These are phyloP conservation scores for Solanum ossicruentum DNA, from an alignment of 257 asterid genomes.

Conservation along the genomic window DNA sequence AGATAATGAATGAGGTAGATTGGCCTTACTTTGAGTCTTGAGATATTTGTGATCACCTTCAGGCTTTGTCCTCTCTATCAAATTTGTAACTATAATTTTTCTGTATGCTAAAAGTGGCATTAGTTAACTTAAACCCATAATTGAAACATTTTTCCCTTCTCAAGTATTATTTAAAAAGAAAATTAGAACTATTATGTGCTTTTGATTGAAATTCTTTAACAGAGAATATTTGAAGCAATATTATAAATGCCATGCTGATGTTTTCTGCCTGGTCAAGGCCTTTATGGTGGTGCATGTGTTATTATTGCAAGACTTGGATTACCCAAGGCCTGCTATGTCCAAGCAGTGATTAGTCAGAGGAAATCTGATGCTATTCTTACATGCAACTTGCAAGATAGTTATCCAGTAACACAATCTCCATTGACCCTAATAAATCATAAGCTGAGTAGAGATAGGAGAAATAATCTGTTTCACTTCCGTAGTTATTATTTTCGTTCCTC, in stretches of 20 bases:
- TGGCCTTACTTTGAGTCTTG: background rate
- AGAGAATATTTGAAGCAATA: background rate
- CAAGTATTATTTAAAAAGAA: background rate
- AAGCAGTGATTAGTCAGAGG: background rate
- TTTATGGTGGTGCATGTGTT: background rate
- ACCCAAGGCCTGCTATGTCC: background rate
- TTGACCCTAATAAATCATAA: background rate
- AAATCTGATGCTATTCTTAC: background rate
- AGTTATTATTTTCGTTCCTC: background rate
- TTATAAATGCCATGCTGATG: background rate
- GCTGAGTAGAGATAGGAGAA: background rate
- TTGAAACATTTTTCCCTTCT: background rate
- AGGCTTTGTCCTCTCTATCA: background rate
- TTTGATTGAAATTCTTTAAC: background rate
- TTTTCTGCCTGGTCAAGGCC: background rate
- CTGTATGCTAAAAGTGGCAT: background rate
- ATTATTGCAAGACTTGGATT: background rate
- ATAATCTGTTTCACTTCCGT: background rate
- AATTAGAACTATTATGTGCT: background rate
- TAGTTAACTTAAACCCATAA: background rate
- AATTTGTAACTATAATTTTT: background rate
- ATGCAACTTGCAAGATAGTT: background rate
- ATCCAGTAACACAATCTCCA: background rate
- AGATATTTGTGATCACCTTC: background rate
- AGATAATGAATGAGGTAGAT: background rate